Percentiles rank a stretch among this genome's conserved stretches.
Evolutionary conservation across 1,139 yeast genomes (phyloP).

Genomic region (Blastobotrys buckinghamii): DNA sequence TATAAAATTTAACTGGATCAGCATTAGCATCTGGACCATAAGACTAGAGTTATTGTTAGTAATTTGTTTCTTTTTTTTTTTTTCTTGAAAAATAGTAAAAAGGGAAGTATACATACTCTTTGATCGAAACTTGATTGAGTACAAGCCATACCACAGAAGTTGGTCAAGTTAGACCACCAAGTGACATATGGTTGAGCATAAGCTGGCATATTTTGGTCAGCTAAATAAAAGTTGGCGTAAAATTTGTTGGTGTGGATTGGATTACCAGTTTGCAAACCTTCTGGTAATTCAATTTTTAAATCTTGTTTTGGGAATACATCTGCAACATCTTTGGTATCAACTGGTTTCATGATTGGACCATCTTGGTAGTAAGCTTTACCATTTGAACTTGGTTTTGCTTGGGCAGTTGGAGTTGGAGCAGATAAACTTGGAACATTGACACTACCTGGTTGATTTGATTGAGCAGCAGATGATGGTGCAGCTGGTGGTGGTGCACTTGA

Average conservation of each 20-base stretch:
- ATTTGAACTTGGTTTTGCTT: slow-evolving; percentile 9
- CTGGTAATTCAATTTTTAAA: slow-evolving; percentile 40
- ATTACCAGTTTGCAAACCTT: slow-evolving; percentile 40
- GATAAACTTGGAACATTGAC: slow-evolving; percentile 2
- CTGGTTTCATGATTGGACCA: slow-evolving; percentile 44
- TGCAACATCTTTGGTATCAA: slow-evolving; percentile 47
- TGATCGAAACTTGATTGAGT: slow-evolving; percentile 48
- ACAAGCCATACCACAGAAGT: slow-evolving; percentile 52
- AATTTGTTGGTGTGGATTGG: slow-evolving; percentile 62
- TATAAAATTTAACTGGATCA: slow-evolving; percentile 42
- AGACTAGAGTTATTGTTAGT: slow-evolving; percentile 11
- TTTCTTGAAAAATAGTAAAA: slow-evolving; percentile 15
- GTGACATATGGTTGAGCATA: slow-evolving; percentile 59
- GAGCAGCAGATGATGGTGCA: slow-evolving; percentile 8
- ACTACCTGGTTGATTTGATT: slow-evolving; percentile 12
- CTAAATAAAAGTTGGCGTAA: slow-evolving; percentile 57
- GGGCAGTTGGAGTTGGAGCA: slow-evolving; percentile 11
- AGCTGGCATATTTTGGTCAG: slow-evolving; percentile 38
- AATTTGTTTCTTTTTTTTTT: too few species aligned
- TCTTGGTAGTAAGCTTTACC: slow-evolving; percentile 20
- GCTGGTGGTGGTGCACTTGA: neutral
- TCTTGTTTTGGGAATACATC: slow-evolving; percentile 43
- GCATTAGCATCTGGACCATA: slow-evolving; percentile 34
- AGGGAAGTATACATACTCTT: slow-evolving; percentile 28
- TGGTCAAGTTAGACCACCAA: slow-evolving; percentile 40